These are phyloP conservation scores for Hypoxylon sp. DNA, from an alignment of 2,329 filamentous ascomycete species.

Conservation along the genomic window DNA sequence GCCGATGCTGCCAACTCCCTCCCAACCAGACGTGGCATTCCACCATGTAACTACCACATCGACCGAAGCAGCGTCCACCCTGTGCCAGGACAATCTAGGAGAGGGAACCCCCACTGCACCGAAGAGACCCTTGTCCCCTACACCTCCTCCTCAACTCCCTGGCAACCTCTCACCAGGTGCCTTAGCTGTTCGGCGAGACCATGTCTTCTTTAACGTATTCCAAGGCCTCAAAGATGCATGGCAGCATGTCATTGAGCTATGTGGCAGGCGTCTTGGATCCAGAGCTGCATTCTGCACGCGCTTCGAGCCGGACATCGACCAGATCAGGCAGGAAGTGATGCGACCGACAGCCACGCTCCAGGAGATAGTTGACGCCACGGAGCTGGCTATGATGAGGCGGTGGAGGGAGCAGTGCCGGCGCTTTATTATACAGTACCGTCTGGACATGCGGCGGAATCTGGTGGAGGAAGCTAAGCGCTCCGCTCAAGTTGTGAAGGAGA, in stretches of 20 bases:
- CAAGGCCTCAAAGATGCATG: conserved; percentile 12
- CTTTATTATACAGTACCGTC: conserved; percentile 9
- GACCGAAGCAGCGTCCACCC: conserved; percentile 15
- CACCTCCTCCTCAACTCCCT: not conserved
- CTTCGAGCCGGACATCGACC: conserved; percentile 19
- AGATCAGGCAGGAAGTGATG: not conserved
- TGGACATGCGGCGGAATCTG: conserved; percentile 19
- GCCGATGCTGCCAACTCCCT: not conserved
- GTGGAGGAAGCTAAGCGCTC: conserved; percentile 5
- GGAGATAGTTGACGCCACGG: conserved; percentile 20
- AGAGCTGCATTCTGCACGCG: not conserved
- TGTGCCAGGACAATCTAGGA: conserved; percentile 1
- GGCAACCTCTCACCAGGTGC: not conserved
- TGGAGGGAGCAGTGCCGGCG: conserved; percentile 13
- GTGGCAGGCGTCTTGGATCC: conserved; percentile 22
- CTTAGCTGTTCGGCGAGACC: conserved; percentile 3
- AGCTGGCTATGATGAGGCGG: conserved; percentile 10
- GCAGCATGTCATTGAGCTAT: conserved; percentile 3
- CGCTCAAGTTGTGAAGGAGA: conserved; percentile 5
- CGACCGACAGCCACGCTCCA: conserved; percentile 10
- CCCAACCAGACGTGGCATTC: not conserved
- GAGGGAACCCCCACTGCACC: conserved; percentile 4
- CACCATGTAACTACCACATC: not conserved
- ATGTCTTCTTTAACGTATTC: conserved; percentile 16
- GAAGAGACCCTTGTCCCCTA: conserved; percentile 1